Evolutionary conservation across 2,329 filamentous ascomycete genomes (phyloP), one percentile per base, ranked within the genome.

Genomic region (Trichoderma sp.): DNA sequence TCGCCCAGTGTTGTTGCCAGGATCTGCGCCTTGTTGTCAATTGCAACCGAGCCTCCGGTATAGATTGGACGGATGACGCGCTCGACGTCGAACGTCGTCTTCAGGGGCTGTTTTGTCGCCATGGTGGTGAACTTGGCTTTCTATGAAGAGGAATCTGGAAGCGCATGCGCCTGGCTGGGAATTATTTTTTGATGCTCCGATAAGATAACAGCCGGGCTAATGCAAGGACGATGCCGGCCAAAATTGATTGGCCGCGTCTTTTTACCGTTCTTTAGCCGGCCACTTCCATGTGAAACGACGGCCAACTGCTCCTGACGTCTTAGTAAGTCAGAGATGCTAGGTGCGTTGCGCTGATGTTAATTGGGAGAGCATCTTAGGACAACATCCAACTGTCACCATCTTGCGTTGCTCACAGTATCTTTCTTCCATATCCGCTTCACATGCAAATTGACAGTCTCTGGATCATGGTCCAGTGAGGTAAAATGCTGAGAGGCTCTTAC

Each of bases 21-120:
- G 68, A 98, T 86, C 72, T 87, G 86, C 59, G 93, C 93, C 78
- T 87, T 87, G 76, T 88, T 86, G 81, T 94, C 92, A 67, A 98
- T 85, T 34, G 92, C 88, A 66, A 96, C 88, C 69, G 91, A 90
- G 50, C 95, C 95, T 63, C 95, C 95, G 2, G 94, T 97, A 75
- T 95, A 97, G 57, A 98, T 94, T 21, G 95, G 95, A 72, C 93
- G 91, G 64, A 99, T 90, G 55, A 92, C 91, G 73, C 90, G 88
- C 69, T 85, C 85, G 66, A 90, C 86, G 74, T 96, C 91, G 77
- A 97, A 99, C 3, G 94, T 97, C 65, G 93, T 97, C 82, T 93
- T 96, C 71, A 86, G 81, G 19, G 85, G 81, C 66, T 86, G 79
- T 76, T 86, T 87, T 67, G 79, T 84, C 63, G 87, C 84, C 87